These are phyloP conservation scores for Phytophthora constricta DNA, from an alignment of 352 stramenopile genomes.

Conservation along the genomic window DNA sequence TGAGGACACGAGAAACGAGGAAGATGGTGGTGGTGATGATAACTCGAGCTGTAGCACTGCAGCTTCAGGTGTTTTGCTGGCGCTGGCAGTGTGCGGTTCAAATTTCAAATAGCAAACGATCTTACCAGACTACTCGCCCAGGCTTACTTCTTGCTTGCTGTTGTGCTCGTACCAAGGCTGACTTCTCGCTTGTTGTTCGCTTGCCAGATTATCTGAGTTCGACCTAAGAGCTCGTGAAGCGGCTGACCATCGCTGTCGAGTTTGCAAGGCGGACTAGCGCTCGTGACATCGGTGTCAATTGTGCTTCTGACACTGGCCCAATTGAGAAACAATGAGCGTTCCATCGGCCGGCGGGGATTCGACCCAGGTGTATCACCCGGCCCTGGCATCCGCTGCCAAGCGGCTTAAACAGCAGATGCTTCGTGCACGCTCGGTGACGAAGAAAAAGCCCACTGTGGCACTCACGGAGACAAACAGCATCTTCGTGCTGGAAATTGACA, in stretches of 20 bases:
- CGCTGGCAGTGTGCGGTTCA: slow-evolving; percentile 55
- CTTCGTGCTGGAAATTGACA: slow-evolving; percentile 55
- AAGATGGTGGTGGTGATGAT: slow-evolving; percentile 1
- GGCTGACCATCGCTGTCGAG: too few species aligned
- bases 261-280: too few species aligned
- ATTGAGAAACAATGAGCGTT: slow-evolving; percentile 21
- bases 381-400: slow-evolving; percentile 45
- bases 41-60: not conserved
- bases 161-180: too few species aligned
- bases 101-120: too few species aligned
- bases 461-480: slow-evolving; percentile 50
- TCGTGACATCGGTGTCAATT: too few species aligned
- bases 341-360: slow-evolving; percentile 44
- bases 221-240: too few species aligned
- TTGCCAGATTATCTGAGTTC: too few species aligned
- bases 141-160: too few species aligned
- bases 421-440: slow-evolving; percentile 38
- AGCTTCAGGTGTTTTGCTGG: slow-evolving; percentile 39
- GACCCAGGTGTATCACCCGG: slow-evolving; percentile 61
- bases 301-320: too few species aligned
- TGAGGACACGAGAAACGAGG: slow-evolving; percentile 17
- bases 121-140: too few species aligned
- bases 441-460: slow-evolving; percentile 41
- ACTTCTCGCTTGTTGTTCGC: too few species aligned
- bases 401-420: slow-evolving; percentile 46